These are phyloP conservation scores for Lignosus rhinocerotis DNA, from an alignment of 1,284 basidiomycete genomes.

Conservation along the genomic window DNA sequence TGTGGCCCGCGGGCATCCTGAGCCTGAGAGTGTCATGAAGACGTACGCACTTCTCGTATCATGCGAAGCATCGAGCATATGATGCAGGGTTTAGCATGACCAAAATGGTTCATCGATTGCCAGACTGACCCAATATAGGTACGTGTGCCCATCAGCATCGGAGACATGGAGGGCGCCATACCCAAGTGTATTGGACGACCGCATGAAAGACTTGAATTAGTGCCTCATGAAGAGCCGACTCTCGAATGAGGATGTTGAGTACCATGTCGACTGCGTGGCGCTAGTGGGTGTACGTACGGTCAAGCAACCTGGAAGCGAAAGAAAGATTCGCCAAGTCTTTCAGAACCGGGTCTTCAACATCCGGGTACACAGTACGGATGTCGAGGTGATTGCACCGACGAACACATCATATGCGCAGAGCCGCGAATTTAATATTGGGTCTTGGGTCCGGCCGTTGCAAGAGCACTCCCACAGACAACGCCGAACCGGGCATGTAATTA, in stretches of 20 bases:
- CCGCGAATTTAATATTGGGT: not conserved
- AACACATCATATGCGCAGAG: not conserved
- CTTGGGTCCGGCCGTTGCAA: not conserved
- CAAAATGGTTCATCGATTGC: conserved; percentile 1
- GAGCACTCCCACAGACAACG: not conserved
- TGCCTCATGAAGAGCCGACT: not conserved
- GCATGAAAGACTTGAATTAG: not conserved
- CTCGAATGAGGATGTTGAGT: not conserved
- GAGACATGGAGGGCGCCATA: not conserved
- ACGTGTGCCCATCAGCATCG: not conserved
- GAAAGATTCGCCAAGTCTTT: no score
- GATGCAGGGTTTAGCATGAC: not conserved
- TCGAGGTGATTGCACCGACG: not conserved
- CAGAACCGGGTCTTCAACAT: not conserved
- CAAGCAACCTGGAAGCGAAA: no score
- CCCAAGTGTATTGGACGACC: not conserved
- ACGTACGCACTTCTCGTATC: not conserved
- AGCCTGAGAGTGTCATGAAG: not conserved
- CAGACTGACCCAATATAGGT: not conserved
- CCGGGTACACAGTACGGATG: not conserved
- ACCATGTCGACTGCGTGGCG: no score
- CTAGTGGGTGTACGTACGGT: not conserved
- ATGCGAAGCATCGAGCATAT: not conserved
- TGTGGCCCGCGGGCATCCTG: not conserved
- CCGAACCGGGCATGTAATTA: not conserved